These are phyloP conservation scores for Phytophthora europaea DNA, from an alignment of 352 stramenopile genomes.

Conservation along the genomic window DNA sequence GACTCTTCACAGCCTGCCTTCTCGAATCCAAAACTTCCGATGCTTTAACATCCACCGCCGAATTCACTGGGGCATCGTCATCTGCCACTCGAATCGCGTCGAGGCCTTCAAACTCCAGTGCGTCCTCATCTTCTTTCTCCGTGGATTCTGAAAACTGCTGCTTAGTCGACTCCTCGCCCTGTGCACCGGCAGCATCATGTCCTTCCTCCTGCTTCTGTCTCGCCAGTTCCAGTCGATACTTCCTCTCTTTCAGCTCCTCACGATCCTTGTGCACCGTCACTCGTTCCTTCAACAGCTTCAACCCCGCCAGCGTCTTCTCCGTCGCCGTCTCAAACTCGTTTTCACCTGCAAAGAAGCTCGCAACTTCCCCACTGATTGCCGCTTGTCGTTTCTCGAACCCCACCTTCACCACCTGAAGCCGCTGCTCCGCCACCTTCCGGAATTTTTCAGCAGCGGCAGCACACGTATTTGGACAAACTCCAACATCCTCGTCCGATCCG, in stretches of 20 bases:
- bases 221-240: constrained; percentile 61
- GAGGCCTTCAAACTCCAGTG: constrained; percentile 42
- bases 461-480: constrained; percentile 65
- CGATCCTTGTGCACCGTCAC: constrained; percentile 73
- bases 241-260: constrained; percentile 72
- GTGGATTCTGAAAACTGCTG: constrained; percentile 31
- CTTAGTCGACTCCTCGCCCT: constrained; percentile 7
- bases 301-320: constrained; percentile 47
- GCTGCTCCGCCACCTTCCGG: constrained; percentile 44
- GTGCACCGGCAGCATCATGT: not conserved
- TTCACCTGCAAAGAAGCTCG: constrained; percentile 50
- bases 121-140: constrained; percentile 22
- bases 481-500: constrained; percentile 91
- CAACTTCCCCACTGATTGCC: constrained; percentile 50
- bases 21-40: constrained; percentile 48
- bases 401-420: constrained; percentile 47
- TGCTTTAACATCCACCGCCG: constrained; percentile 33
- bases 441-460: constrained; percentile 41
- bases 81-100: constrained; percentile 38
- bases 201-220: constrained; percentile 47
- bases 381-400: constrained; percentile 65
- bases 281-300: constrained; percentile 62
- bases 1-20: constrained; percentile 45
- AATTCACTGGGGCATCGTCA: constrained; percentile 36
- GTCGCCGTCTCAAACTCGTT: constrained; percentile 38